Evolutionary conservation across 2,329 filamentous ascomycete genomes (phyloP), one percentile per base, ranked within the genome.

Genomic region (Chaetothyriales sp.): DNA sequence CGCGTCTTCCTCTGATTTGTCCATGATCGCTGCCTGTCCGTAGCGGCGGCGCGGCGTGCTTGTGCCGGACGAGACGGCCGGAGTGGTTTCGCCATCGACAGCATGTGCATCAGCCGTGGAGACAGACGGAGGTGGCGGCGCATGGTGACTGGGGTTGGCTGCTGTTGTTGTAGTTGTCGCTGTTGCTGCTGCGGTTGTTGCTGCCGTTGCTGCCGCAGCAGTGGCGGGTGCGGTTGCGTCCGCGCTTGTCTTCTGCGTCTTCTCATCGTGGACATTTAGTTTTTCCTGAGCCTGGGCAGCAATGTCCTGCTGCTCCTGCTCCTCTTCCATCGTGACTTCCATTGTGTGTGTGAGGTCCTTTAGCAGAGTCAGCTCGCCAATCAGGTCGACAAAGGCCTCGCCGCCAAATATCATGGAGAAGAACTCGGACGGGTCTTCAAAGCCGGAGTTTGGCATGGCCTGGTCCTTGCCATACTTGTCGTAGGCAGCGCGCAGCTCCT

Each of bases 371-470:
- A 98, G 95, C 75, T 98, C 92, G 59, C 92, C 92, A 63, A 98
- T 96, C 75, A 92, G 87, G 72, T 98, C 90, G 54, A 84, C 75
- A 63, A 98, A 98, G 10, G 90, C 88, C 61, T 95, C 90, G 54
- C 92, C 92, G 60, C 92, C 92, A 64, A 98, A 98, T 61, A 98
- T 98, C 74, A 89, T 93, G 62, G 85, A 85, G 71, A 98, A 98
- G 77, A 98, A 98, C 70, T 98, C 92, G 57, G 88, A 78, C 1
- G 92, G 92, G 66, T 98, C 92, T 73, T 84, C 86, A 67, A 98
- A 98, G 55, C 92, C 92, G 62, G 87, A 85, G 61, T 82, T 80
- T 0, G 92, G 92, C 64, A 90, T 86, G 5, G 92, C 89, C 59
- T 86, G 81, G 62, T 98, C 92, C 70, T 96, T 96, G 66, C 92